These are phyloP conservation scores for Russula sp. DNA, from an alignment of 768 basidiomycete genomes.

Conservation along the genomic window DNA sequence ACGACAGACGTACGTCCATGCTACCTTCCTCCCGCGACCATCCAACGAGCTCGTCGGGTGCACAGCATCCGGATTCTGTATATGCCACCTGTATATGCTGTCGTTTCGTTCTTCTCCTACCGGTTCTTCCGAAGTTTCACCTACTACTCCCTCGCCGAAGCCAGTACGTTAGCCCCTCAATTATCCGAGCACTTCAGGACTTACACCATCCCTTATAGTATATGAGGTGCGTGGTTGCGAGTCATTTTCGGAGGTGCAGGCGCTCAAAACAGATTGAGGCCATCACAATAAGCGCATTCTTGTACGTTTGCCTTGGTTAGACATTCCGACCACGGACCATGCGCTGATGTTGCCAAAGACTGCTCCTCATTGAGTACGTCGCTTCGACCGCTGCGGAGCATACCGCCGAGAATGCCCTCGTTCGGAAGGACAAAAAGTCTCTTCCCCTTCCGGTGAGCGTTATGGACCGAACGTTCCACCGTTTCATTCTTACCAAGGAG, in stretches of 20 bases:
- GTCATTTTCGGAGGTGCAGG: background rate
- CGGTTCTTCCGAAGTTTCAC: constrained; percentile 76
- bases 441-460: constrained; percentile 62
- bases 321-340: background rate
- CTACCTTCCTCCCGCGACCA: background rate
- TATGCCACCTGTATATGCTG: constrained; percentile 76
- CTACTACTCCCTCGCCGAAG: constrained; percentile 47
- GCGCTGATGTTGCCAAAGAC: constrained; percentile 30
- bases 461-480: background rate
- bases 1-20: constrained; percentile 58
- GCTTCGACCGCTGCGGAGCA: constrained; percentile 59
- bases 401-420: constrained; percentile 58
- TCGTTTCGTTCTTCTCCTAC: constrained; percentile 83
- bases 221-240: constrained; percentile 47
- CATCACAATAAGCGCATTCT: constrained; percentile 76
- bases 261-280: constrained; percentile 38
- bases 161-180: constrained; percentile 31
- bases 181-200: constrained; percentile 31
- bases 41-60: background rate
- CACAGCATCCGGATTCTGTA: constrained; percentile 69
- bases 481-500: background rate
- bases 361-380: constrained; percentile 81
- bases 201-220: constrained; percentile 32
- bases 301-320: constrained; percentile 40
- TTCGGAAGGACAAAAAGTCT: constrained; percentile 68